Base-by-base conservation (phyloP, 2,329 filamentous ascomycete genomes). In the Aureobasidium lini region DNA sequence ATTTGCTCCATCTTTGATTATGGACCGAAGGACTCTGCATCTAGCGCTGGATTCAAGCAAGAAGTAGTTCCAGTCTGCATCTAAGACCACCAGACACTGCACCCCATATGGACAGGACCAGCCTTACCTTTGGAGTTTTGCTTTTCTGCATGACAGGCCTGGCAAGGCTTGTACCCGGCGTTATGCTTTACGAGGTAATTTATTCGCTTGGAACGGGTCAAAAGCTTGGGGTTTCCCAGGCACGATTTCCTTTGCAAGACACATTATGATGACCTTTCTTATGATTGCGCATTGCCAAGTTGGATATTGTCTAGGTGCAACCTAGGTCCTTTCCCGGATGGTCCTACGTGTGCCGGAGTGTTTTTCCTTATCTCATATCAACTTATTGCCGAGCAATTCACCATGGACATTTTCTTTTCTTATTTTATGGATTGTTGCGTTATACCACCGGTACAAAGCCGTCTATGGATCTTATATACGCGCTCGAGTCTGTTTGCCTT, bases 151-250 rank as follows among this genome's bases (percentile, higher is more conserved):
- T 54, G 40, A 36, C 29, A 37, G 13, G 40, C 40, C 52, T 23
- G 52, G 52, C 18, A 29, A 37, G 40, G 52, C 52, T 56, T 56
- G 52, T 15, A 29, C 31, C 36, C 16, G 52, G 52, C 40, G 52
- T 56, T 53, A 13, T 56, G 31, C 31, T 56, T 44, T 56, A 44
- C 40, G 40, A 56, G 52, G 52, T 56, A 56, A 56, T 56, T 11
- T 32, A 44, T 37, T 23, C n/a, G 40, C 16, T 44, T 32, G n/a
- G 39, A 6, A 29, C 6, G 32, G 31, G 16, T 11, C 18, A 36
- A 46, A 37, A 37, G 31, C 39, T 46, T 16, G 49, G 49, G 37
- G n/a, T 3, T 34, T 54, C 13, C 50, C 50, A 43, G 31, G 39
- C 52, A 56, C 40, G 52, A 46, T 56, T 56, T 56, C 29, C 6